Percentiles rank a stretch among this genome's conserved stretches.
phyloP scores from a whole-genome alignment of 2,329 filamentous ascomycete species.

The Exophiala xenobiotica region DNA sequence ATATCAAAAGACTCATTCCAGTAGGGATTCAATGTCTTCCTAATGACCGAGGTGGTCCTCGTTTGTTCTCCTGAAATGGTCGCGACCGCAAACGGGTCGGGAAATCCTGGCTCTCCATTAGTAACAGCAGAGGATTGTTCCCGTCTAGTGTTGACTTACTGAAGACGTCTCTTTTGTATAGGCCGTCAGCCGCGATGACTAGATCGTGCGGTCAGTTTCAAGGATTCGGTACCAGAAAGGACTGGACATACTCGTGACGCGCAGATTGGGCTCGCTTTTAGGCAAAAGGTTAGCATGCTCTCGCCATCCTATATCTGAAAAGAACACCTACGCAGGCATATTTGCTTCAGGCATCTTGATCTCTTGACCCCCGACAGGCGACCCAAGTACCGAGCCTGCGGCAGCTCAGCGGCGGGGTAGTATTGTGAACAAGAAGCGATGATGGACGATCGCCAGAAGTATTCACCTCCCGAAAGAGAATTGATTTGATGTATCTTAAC shows the following conservation, averaged over 20 bases:
- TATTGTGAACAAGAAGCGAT: neutral
- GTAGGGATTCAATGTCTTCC: conserved; percentile 97
- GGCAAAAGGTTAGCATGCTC: conserved; percentile 17
- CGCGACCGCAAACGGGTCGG: conserved; percentile 95
- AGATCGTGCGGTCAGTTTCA: conserved; percentile 30
- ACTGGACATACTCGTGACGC: conserved; percentile 75
- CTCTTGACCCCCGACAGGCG: conserved; percentile 18
- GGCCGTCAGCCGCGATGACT: conserved; percentile 98
- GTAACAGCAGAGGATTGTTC: neutral
- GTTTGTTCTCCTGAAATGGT: conserved; percentile 98
- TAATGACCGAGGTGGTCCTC: conserved; percentile 94
- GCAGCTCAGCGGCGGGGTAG: conserved; percentile 23
- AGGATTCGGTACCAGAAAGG: conserved; percentile 24
- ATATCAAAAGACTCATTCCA: conserved; percentile 99
- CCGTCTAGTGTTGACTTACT: conserved; percentile 59
- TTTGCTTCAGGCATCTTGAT: conserved; percentile 55
- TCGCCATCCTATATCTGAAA: conserved; percentile 28
- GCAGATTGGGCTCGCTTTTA: conserved; percentile 75
- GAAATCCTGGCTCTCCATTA: conserved; percentile 66
- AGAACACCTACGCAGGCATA: conserved; percentile 58
- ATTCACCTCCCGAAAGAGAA: neutral
- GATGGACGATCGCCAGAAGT: neutral
- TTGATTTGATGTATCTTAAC: neutral
- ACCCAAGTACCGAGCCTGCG: conserved; percentile 9
- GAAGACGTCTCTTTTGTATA: conserved; percentile 99